Percentiles rank a stretch among this genome's conserved stretches.
These are phyloP conservation scores for Aspergillus viridinutans DNA, from an alignment of 2,329 filamentous ascomycete genomes.

Conservation along the genomic window DNA sequence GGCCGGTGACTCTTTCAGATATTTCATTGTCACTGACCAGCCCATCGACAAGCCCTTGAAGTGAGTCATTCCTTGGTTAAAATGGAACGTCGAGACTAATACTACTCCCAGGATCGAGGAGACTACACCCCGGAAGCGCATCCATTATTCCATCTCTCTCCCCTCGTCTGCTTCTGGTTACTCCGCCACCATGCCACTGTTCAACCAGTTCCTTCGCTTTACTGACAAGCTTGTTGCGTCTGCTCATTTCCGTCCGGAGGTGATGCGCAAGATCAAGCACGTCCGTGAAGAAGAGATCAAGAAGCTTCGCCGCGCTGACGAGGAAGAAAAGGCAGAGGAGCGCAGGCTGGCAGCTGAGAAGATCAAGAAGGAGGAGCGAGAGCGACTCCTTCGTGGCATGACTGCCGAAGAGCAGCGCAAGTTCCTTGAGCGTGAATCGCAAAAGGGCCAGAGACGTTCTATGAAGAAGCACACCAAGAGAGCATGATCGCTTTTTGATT, in stretches of 20 bases:
- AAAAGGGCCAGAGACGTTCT: constrained; percentile 63
- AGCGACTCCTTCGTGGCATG: constrained; percentile 70
- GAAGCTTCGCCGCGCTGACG: constrained; percentile 73
- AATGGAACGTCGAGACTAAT: not conserved
- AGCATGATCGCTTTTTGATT: constrained; percentile 23
- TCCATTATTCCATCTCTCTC: constrained; percentile 70
- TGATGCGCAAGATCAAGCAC: constrained; percentile 74
- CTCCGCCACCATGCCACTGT: constrained; percentile 65
- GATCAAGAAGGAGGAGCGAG: constrained; percentile 83
- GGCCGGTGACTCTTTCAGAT: constrained; percentile 78
- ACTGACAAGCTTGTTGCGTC: constrained; percentile 71
- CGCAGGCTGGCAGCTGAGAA: constrained; percentile 50
- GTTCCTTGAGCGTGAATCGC: constrained; percentile 74
- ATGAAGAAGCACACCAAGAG: constrained; percentile 61
- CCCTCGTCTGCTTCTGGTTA: constrained; percentile 61
- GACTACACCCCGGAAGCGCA: constrained; percentile 76
- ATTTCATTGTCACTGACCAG: constrained; percentile 85
- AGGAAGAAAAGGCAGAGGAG: constrained; percentile 66
- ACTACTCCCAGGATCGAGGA: constrained; percentile 65
- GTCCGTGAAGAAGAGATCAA: constrained; percentile 76
- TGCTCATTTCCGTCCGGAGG: constrained; percentile 86
- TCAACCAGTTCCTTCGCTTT: constrained; percentile 78
- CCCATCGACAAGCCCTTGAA: constrained; percentile 79
- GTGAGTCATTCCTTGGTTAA: constrained; percentile 49
- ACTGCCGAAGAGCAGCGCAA: constrained; percentile 82